Evolutionary conservation across 495 filamentous ascomycete genomes (phyloP), one percentile per base, ranked within the genome.

Genomic region (Neurospora sublineolata): DNA sequence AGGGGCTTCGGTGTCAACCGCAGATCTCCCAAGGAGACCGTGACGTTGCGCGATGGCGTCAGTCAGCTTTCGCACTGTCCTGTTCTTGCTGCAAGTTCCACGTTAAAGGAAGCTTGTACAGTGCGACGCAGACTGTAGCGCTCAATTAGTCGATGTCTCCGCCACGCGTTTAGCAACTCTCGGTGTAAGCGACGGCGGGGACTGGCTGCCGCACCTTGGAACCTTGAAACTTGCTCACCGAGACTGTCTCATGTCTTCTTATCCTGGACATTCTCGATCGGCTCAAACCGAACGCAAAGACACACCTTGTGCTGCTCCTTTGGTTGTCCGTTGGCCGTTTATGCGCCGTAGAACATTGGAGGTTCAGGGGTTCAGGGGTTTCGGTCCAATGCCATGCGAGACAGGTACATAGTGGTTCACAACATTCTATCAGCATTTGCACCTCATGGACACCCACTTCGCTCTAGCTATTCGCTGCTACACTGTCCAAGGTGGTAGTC

Each of bases 181-280:
- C 52, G 27, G 52, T 64, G 52, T 33, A 12, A 64, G 52, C 52
- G 14, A 36, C 52, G 6, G n/a, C n/a, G n/a, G n/a, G n/a, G 52
- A 33, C 52, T 64, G 27, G 46, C 20, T 58, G 46, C 11, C 46
- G 46, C 10, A 58, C 46, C 42, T 14, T 58, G 46, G 20, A 58
- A 64, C 27, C 72, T 11, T 71, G 72, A 73, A 73, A 73, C 72
- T 64, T 73, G 72, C 72, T 73, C 72, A 73, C 37, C 37, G 27
- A 37, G 39, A 23, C 68, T 38, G 68, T 69, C 44, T 71, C 68
- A 69, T 40, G 33, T 46, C n/a, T 20, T 9, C 18, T 11, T 20
- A 40, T 37, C 44, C 39, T 33, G 5, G 37, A 52, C 1, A 6
- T 60, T 60, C 27, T 33, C 1, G 27, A 18, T 60, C 23, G 23